Conservation (phyloP, 1,139 yeast genomes). For the Saccharomyces hybrid region DNA sequence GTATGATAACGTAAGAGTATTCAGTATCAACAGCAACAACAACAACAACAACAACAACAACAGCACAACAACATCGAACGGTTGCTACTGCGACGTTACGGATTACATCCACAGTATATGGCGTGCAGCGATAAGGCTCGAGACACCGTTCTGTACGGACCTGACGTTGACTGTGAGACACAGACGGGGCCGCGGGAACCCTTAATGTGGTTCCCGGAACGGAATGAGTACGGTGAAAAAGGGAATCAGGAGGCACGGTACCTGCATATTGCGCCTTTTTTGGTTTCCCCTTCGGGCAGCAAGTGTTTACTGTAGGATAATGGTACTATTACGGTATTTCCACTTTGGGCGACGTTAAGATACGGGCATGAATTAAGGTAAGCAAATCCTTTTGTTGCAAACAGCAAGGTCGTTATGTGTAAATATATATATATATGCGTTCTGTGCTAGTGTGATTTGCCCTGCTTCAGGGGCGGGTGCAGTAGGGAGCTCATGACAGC, state of each 20-base stretch:
- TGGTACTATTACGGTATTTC: background rate
- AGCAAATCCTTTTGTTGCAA: background rate
- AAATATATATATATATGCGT: background rate
- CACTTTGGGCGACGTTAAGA: background rate
- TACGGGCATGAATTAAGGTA: background rate
- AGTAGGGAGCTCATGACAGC: background rate
- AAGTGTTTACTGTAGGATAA: slow-evolving; percentile 9
- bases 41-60: background rate
- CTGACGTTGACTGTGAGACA: background rate
- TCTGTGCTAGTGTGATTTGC: background rate
- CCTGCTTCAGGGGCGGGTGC: background rate
- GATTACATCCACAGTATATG: background rate
- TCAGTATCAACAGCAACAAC: background rate
- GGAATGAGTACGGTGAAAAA: background rate
- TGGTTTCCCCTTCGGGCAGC: slow-evolving; percentile 7
- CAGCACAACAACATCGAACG: background rate
- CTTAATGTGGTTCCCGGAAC: background rate
- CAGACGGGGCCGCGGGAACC: background rate
- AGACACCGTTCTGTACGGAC: background rate
- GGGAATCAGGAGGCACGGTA: slow-evolving; percentile 5
- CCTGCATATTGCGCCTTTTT: slow-evolving; percentile 6
- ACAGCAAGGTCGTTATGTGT: background rate
- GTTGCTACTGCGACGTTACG: background rate
- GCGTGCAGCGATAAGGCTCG: background rate
- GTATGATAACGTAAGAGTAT: background rate